Evolutionary conservation across 306 rosid species (phyloP), one percentile per base, ranked within the genome.

Genomic region (Chamaecrista fasciculata): DNA sequence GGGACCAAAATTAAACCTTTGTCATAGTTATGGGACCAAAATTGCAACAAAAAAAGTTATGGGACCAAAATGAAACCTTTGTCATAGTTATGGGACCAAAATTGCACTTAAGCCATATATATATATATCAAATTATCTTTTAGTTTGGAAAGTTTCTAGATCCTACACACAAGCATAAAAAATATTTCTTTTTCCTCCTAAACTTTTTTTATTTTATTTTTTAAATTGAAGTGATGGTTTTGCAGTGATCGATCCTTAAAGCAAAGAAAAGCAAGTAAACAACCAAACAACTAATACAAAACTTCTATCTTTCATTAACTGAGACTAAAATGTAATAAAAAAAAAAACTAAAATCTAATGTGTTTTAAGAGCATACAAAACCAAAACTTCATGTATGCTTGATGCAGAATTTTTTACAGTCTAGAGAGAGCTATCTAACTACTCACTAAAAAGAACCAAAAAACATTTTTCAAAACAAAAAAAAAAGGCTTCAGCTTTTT

Each of bases 301-400:
- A 31, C 16, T 47, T 47, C 11, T 15, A 43, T 2, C 49, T 59
- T 11, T 50, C 11, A 26, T 25, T 26, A 36, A 25, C 25, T n/a
- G 43, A 24, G 15, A 46, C 18, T 26, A 8, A 42, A n/a, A 16
- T 0, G 1, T 33, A 11, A 11, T 18, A 29, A 2, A 7, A 10
- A 33, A 20, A 65, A 24, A n/a, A 31, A 39, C 31, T 65, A 11
- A 65, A 16, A 28, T 46, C 18, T 28, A 29, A 26, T 4, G 3
- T 33, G 12, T 42, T 15, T 15, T 3, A 25, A 18, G 44, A 47
- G 43, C 44, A 36, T n/a, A 19, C 14, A 33, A 8, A 49, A 37
- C 26, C 11, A 74, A 57, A 49, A 68, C 39, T 60, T 62, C 40
- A 29, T 51, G 42, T 36, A 68, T 21, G 62, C 59, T 42, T 21